These are phyloP conservation scores for Cicer judaicum DNA, from an alignment of 306 rosid genomes.

Conservation along the genomic window DNA sequence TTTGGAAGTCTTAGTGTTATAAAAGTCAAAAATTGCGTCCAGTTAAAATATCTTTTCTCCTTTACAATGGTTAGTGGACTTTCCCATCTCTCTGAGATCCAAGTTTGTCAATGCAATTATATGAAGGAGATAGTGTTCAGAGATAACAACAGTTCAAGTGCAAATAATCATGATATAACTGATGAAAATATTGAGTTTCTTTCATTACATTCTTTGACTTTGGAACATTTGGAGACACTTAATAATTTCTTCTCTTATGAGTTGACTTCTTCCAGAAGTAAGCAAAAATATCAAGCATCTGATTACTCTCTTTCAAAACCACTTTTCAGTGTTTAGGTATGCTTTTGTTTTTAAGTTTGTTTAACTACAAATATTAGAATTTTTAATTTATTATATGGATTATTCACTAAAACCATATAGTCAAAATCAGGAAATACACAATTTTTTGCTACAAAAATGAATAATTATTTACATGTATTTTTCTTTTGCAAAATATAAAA, in stretches of 20 bases:
- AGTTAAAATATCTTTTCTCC: conserved; percentile 21
- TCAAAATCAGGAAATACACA: too few species aligned
- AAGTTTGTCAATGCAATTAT: conserved; percentile 1
- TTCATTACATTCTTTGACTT: background rate
- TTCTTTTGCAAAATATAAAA: too few species aligned
- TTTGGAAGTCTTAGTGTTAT: background rate
- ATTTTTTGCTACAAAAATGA: too few species aligned
- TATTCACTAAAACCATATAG: background rate
- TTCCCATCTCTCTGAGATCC: background rate
- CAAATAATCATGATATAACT: background rate
- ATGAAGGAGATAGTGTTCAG: background rate
- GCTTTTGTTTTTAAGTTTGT: background rate
- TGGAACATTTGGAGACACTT: background rate
- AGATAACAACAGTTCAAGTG: background rate
- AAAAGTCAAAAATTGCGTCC: background rate
- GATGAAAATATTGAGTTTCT: background rate
- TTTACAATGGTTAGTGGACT: background rate
- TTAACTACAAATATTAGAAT: background rate
- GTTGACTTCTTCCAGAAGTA: background rate
- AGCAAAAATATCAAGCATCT: background rate
- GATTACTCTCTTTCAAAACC: background rate
- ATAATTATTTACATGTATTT: too few species aligned
- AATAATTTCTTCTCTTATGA: background rate
- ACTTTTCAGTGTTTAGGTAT: background rate
- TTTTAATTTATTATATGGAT: background rate